These are phyloP conservation scores for Alternaria conjuncta DNA, from an alignment of 2,329 filamentous ascomycete genomes.

Conservation along the genomic window DNA sequence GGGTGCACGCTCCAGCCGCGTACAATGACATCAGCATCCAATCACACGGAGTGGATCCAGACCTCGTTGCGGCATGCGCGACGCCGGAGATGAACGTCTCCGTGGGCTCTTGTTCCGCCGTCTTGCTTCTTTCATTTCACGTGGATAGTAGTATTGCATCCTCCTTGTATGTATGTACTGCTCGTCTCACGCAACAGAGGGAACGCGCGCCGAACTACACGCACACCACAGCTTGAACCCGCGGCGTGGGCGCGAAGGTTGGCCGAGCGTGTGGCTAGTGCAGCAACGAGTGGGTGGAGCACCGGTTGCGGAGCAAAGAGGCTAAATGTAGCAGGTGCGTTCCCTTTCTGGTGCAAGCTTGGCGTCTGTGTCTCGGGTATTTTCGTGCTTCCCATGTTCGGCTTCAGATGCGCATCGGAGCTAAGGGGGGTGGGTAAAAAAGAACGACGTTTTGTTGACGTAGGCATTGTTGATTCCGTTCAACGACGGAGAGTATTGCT, in stretches of 20 bases:
- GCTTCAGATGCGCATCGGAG: background rate
- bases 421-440: background rate
- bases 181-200: background rate
- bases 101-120: background rate
- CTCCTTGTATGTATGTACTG: background rate
- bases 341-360: background rate
- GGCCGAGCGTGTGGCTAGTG: background rate
- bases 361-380: conserved; percentile 8
- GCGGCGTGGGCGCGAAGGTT: background rate
- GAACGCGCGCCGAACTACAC: background rate
- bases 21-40: conserved; percentile 18
- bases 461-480: background rate
- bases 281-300: background rate
- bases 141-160: background rate
- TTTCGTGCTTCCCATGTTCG: background rate
- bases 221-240: background rate
- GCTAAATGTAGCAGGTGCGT: conserved; percentile 10
- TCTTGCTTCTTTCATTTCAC: background rate
- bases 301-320: background rate
- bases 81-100: background rate
- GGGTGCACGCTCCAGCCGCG: conserved; percentile 6
- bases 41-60: conserved; percentile 1
- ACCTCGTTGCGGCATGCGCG: conserved; percentile 3
- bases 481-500: background rate
- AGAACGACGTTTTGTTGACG: background rate